Percentiles rank a stretch among this genome's conserved stretches.
Conservation (phyloP, 495 filamentous ascomycete species). For the Lophium mytilinum region DNA sequence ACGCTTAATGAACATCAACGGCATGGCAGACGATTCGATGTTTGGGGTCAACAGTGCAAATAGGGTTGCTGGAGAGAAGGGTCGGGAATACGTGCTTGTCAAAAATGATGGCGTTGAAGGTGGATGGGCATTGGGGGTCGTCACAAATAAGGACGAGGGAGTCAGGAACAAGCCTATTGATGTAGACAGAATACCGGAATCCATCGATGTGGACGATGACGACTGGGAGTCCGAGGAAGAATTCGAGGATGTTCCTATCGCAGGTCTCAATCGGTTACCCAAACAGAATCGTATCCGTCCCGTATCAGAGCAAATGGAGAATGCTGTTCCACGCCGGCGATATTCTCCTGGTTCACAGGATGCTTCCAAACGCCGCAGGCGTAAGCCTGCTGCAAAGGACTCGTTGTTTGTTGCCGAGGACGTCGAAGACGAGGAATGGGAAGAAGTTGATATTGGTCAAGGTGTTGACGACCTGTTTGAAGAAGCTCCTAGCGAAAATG, state of each 20-base stretch:
- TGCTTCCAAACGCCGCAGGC: slow-evolving; percentile 3
- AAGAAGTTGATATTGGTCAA: slow-evolving; percentile 19
- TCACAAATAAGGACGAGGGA: slow-evolving; percentile 68
- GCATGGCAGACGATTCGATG: slow-evolving; percentile 69
- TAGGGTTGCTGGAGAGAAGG: slow-evolving; percentile 81
- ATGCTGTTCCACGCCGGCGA: slow-evolving; percentile 7
- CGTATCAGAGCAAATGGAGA: slow-evolving; percentile 37
- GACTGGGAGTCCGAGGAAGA: slow-evolving; percentile 54
- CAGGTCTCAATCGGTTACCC: slow-evolving; percentile 83
- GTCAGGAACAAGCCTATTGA: slow-evolving; percentile 78
- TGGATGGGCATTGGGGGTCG: slow-evolving; percentile 94
- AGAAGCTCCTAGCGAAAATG: slow-evolving; percentile 21
- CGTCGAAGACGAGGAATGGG: slow-evolving; percentile 28
- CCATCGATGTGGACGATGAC: slow-evolving; percentile 48
- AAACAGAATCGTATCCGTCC: slow-evolving; percentile 44
- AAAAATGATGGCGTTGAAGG: slow-evolving; percentile 92
- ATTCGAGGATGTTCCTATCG: slow-evolving; percentile 94
- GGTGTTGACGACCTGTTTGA: slow-evolving; percentile 37
- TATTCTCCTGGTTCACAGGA: no score
- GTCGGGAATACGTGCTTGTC: slow-evolving; percentile 88
- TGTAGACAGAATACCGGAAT: slow-evolving; percentile 56
- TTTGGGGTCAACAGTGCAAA: slow-evolving; percentile 50
- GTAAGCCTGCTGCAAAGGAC: slow-evolving; percentile 15
- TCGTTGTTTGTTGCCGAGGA: slow-evolving; percentile 57
- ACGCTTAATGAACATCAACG: slow-evolving; percentile 87